Evolutionary conservation across 106 monocot species (phyloP).

Genomic region (Amphibolis antarctica): DNA sequence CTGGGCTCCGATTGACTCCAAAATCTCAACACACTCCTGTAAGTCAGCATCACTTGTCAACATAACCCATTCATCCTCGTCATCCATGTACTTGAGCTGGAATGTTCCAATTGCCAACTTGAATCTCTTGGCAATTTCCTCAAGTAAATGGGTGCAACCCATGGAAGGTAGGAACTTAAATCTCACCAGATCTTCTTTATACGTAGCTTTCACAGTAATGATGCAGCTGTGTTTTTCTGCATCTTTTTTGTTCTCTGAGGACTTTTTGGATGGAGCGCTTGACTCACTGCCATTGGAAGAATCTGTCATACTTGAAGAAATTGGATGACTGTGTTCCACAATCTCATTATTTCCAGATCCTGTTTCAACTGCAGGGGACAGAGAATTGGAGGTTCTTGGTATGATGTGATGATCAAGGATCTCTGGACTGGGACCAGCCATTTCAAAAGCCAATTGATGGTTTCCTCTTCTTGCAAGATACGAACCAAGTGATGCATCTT

Average conservation of each 20-base stretch:
- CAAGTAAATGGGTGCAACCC: constrained; percentile 38
- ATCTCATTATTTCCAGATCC: constrained; percentile 7
- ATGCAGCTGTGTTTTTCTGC: background rate
- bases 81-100: constrained; percentile 82
- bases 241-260: constrained; percentile 6
- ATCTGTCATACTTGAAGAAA: constrained; percentile 60
- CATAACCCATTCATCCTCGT: constrained; percentile 88
- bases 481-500: constrained; percentile 1
- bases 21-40: constrained; percentile 56
- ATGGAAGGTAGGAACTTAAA: constrained; percentile 51
- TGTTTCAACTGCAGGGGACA: constrained; percentile 13
- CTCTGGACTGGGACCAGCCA: background rate
- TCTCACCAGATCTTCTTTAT: constrained; percentile 64
- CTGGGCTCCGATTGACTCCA: constrained; percentile 30
- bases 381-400: constrained; percentile 10
- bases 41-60: constrained; percentile 49
- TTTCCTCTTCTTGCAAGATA: constrained; percentile 1
- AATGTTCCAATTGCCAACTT: constrained; percentile 41
- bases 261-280: constrained; percentile 37
- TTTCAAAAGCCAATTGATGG: background rate
- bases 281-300: constrained; percentile 70
- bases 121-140: constrained; percentile 61
- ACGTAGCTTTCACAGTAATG: constrained; percentile 66
- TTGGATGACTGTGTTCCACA: constrained; percentile 29
- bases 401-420: constrained; percentile 3